These are phyloP conservation scores for Pachysandra terminalis DNA, from an alignment of 164 flowering plant species.

Conservation along the genomic window DNA sequence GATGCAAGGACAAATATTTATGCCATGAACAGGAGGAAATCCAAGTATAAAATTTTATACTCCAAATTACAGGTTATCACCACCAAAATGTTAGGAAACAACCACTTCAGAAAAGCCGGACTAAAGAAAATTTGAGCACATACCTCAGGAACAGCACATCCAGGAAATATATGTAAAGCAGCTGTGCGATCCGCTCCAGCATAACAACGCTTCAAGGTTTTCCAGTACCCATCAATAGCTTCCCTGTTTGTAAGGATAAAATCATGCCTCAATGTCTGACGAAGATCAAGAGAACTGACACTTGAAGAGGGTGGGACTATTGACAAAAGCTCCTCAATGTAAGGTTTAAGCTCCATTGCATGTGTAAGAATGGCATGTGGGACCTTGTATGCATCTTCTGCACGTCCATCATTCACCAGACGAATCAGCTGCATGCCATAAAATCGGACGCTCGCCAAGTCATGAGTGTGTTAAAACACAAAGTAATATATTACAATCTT, in stretches of 20 bases:
- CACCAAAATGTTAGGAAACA: background rate
- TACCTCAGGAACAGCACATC: conserved; percentile 88
- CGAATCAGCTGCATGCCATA: conserved; percentile 61
- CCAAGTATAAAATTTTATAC: background rate
- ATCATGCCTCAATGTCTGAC: conserved; percentile 81
- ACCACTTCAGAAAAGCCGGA: background rate
- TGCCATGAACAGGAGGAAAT: background rate
- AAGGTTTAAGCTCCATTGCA: conserved; percentile 91
- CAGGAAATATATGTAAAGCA: conserved; percentile 86
- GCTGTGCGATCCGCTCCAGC: conserved; percentile 70
- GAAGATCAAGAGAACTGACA: conserved; percentile 49
- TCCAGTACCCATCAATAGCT: conserved; percentile 88
- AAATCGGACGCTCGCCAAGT: conserved; percentile 2
- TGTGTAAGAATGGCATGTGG: conserved; percentile 46
- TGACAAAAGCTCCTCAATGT: conserved; percentile 80
- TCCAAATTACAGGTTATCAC: too few species aligned
- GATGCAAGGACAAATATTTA: too few species aligned
- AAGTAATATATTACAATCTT: background rate
- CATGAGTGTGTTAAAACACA: background rate
- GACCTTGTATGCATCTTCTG: conserved; percentile 27
- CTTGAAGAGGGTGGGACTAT: conserved; percentile 30
- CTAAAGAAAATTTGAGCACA: conserved; percentile 1
- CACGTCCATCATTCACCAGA: conserved; percentile 39
- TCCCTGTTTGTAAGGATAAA: conserved; percentile 59
- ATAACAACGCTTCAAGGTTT: conserved; percentile 82